Percentiles rank a stretch among this genome's conserved stretches.
These are phyloP conservation scores for Suillus subaureus DNA, from an alignment of 768 basidiomycete genomes.

Conservation along the genomic window DNA sequence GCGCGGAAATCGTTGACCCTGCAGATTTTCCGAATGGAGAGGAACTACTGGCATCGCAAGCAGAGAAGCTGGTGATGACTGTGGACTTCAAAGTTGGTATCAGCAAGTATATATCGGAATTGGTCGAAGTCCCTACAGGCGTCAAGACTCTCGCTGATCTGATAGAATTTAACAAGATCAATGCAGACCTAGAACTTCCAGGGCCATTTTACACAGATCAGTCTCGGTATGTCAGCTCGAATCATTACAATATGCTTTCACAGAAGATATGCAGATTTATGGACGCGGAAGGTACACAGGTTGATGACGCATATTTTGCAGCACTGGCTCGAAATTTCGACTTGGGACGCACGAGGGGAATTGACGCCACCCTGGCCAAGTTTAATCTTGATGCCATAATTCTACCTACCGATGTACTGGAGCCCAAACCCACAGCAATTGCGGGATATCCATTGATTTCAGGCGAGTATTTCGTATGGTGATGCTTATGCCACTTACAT, in stretches of 20 bases:
- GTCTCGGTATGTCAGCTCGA: constrained; percentile 25
- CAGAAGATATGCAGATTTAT: constrained; percentile 22
- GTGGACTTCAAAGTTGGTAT: background rate
- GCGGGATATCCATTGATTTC: constrained; percentile 41
- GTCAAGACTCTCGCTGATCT: constrained; percentile 55
- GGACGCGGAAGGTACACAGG: constrained; percentile 23
- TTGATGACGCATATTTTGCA: constrained; percentile 40
- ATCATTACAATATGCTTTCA: constrained; percentile 22
- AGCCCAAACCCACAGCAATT: constrained; percentile 32
- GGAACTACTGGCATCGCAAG: constrained; percentile 41
- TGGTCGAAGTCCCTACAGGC: constrained; percentile 50
- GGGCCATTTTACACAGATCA: constrained; percentile 33
- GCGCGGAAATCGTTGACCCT: constrained; percentile 53
- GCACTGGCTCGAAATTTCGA: constrained; percentile 48
- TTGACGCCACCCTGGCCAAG: constrained; percentile 51
- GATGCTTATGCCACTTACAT: background rate
- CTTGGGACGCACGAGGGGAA: constrained; percentile 53
- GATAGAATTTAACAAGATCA: constrained; percentile 53
- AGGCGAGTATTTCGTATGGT: constrained; percentile 20
- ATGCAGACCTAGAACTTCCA: constrained; percentile 46
- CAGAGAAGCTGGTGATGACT: background rate
- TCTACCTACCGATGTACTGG: constrained; percentile 38
- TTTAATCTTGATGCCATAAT: constrained; percentile 54
- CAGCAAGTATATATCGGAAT: background rate
- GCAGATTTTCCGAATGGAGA: constrained; percentile 49